Base-by-base conservation (phyloP, 345 rosid species). In the Euphorbia pulcherrima region DNA sequence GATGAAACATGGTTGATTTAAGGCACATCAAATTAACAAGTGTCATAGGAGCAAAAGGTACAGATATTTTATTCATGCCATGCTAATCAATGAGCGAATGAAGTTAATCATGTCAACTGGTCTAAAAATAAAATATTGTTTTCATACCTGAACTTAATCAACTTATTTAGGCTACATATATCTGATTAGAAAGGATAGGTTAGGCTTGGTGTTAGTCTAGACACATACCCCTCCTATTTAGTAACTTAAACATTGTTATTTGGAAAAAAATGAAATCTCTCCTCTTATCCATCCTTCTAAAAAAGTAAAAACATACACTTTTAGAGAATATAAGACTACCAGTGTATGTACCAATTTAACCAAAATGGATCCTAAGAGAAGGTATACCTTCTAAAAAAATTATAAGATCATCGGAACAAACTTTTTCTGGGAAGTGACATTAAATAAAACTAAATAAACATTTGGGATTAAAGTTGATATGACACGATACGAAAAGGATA, bases 401-500 rank as follows among this genome's bases (percentile, higher is more conserved):
- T 12, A 44, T 12, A 44, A 44, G 50, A 30, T 26, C 11, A 62
- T 26, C 65, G 41, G 16, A 53, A 64, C 53, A 62, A 64, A 48
- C 47, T 26, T 10, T 58, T 75, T 33, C 9, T 2, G n/a, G 55
- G 21, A n/a, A 11, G 18, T 16, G 69, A 48, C 47, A 61, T 46
- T 21, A 58, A 64, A 72, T 30, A 17, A 16, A 67, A 68, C 61
- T 62, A 54, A 21, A 72, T 44, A 51, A 64, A 56, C 48, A 29
- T 37, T 66, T 60, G 24, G 65, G 58, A 59, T 54, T 68, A 44
- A 72, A 64, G 74, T 69, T 58, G 62, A 72, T 35, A 76, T 67
- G 74, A 76, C 66, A 66, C 72, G 50, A 53, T 20, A 70, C 58
- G 48, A 54, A 73, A 69, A 73, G 33, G 72, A 61, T 54, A 72